These are phyloP conservation scores for Hanseniaspora uvarum DNA, from an alignment of 1,139 yeast species.

Conservation along the genomic window DNA sequence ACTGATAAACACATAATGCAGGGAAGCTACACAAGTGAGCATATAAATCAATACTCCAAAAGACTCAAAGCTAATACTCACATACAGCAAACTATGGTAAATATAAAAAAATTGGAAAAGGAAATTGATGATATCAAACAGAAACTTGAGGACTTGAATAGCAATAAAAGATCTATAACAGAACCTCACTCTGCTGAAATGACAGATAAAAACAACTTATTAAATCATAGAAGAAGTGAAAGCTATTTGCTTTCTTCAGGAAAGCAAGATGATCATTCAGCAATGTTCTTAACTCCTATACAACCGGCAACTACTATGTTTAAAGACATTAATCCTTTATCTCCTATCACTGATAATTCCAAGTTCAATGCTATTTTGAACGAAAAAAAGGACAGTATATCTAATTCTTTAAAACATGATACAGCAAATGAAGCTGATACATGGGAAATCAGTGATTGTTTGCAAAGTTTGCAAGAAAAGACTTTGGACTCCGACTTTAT, in stretches of 20 bases:
- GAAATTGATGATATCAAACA: slow-evolving; percentile 24
- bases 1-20: slow-evolving; percentile 28
- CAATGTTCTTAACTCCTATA: background rate
- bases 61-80: slow-evolving; percentile 29
- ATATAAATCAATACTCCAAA: slow-evolving; percentile 30
- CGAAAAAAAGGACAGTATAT: background rate
- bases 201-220: background rate
- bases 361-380: background rate
- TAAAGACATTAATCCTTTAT: background rate
- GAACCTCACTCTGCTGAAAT: background rate
- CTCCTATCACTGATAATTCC: background rate
- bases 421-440: slow-evolving; percentile 31
- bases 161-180: background rate
- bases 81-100: slow-evolving; percentile 27
- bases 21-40: slow-evolving; percentile 31
- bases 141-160: slow-evolving; percentile 17
- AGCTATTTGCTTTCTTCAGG: background rate
- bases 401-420: background rate
- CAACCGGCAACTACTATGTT: background rate
- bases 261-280: background rate
- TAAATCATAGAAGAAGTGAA: slow-evolving; percentile 1
- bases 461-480: slow-evolving; percentile 38
- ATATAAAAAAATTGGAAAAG: slow-evolving; percentile 26
- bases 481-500: slow-evolving; percentile 41
- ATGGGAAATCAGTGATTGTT: slow-evolving; percentile 41